These are phyloP conservation scores for Chenopodium suecicum DNA, from an alignment of 148 eudicot species.

Conservation along the genomic window DNA sequence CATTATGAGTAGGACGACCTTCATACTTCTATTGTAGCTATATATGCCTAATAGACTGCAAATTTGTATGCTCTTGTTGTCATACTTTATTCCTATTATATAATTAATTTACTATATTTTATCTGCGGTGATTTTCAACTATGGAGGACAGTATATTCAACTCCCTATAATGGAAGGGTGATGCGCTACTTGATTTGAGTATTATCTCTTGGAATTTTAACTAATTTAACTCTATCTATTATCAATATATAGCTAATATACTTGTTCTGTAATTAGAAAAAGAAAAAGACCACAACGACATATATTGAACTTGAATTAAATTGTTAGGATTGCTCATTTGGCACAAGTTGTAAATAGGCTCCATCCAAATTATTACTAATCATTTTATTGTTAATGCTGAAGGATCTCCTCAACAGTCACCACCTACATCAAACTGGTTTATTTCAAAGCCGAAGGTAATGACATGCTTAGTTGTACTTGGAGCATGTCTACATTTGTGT, in stretches of 20 bases:
- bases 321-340: slow-evolving; percentile 44
- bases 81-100: not conserved
- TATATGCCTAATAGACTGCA: not conserved
- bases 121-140: slow-evolving; percentile 21
- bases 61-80: not conserved
- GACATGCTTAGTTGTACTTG: not conserved
- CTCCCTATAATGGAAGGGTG: slow-evolving; percentile 73
- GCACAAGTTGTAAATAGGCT: not conserved
- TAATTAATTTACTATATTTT: not conserved
- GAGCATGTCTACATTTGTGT: not conserved
- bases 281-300: slow-evolving; percentile 28
- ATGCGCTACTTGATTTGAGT: slow-evolving; percentile 54
- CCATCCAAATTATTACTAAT: slow-evolving; percentile 7
- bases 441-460: slow-evolving; percentile 63
- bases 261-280: slow-evolving; percentile 37
- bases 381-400: slow-evolving; percentile 16
- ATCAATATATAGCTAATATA: not conserved
- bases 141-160: slow-evolving; percentile 32
- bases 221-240: not conserved
- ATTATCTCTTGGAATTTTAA: not conserved
- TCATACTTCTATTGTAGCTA: not conserved
- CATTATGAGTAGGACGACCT: not conserved
- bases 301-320: slow-evolving; percentile 48
- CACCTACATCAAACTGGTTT: slow-evolving; percentile 44
- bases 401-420: slow-evolving; percentile 48